Conservation (phyloP, 441 rosid genomes). For the Gossypium trilobum region DNA sequence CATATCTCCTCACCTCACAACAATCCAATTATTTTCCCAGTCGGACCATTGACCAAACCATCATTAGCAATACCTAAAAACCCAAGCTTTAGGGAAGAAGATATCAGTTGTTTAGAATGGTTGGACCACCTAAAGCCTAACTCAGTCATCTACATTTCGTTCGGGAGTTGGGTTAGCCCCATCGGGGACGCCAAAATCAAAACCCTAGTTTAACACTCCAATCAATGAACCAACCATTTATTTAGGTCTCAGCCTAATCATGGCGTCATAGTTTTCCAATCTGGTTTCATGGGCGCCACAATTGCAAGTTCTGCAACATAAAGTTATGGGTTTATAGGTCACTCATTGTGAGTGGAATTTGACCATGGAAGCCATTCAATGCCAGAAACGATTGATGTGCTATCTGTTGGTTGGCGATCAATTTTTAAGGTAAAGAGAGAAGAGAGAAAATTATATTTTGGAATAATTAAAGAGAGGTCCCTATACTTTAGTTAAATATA, state of each 20-base stretch:
- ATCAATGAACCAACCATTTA: constrained; percentile 36
- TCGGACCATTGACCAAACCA: constrained; percentile 38
- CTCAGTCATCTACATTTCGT: constrained; percentile 61
- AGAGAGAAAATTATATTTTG: no score
- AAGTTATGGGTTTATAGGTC: constrained; percentile 42
- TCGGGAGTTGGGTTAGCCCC: constrained; percentile 81
- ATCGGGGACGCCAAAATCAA: constrained; percentile 44
- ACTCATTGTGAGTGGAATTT: constrained; percentile 89
- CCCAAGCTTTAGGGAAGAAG: constrained; percentile 66
- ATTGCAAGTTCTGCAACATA: constrained; percentile 35
- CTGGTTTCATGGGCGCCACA: constrained; percentile 72
- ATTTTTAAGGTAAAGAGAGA: constrained; percentile 28
- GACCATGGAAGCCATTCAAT: constrained; percentile 56
- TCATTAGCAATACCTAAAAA: constrained; percentile 13
- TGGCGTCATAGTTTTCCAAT: constrained; percentile 53
- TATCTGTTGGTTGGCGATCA: constrained; percentile 72
- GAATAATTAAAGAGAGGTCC: no score
- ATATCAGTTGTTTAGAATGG: constrained; percentile 54
- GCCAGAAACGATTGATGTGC: constrained; percentile 40
- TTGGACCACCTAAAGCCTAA: constrained; percentile 37
- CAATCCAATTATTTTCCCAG: constrained; percentile 26
- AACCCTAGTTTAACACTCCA: constrained; percentile 41
- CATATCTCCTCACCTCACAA: neutral
- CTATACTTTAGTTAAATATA: no score
- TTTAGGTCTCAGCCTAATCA: constrained; percentile 42